phyloP scores from a whole-genome alignment of 495 filamentous ascomycete genomes.

The Halenospora varia region DNA sequence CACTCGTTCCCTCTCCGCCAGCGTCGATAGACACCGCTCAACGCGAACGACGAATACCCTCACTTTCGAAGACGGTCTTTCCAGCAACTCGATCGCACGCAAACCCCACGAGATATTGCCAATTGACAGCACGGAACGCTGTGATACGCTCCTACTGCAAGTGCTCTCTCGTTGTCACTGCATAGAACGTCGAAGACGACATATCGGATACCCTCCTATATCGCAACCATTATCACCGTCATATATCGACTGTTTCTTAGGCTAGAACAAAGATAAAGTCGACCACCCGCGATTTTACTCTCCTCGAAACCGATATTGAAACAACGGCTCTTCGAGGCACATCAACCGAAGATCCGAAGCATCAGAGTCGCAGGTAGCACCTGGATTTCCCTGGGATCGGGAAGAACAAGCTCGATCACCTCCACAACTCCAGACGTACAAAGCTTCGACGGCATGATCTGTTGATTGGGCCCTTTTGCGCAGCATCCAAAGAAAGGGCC shows the following conservation, averaged over 20 bases:
- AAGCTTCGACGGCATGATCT: not conserved
- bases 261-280: constrained; percentile 9
- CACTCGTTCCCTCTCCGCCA: not conserved
- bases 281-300: not conserved
- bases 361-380: constrained; percentile 10
- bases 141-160: constrained; percentile 8
- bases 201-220: no score
- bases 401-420: not conserved
- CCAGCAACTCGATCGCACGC: not conserved
- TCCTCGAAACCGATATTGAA: constrained; percentile 6
- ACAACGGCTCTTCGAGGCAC: not conserved
- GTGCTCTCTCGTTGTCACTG: not conserved
- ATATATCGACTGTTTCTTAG: not conserved
- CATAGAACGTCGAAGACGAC: not conserved
- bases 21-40: not conserved
- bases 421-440: constrained; percentile 3
- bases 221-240: not conserved
- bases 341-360: not conserved
- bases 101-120: not conserved
- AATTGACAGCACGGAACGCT: not conserved
- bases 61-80: not conserved
- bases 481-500: not conserved
- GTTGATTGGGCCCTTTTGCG: not conserved
- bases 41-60: not conserved
- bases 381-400: not conserved